Evolutionary conservation across 1,139 yeast species (phyloP), one percentile per base, ranked within the genome.

Genomic region (Taphrina betulina): DNA sequence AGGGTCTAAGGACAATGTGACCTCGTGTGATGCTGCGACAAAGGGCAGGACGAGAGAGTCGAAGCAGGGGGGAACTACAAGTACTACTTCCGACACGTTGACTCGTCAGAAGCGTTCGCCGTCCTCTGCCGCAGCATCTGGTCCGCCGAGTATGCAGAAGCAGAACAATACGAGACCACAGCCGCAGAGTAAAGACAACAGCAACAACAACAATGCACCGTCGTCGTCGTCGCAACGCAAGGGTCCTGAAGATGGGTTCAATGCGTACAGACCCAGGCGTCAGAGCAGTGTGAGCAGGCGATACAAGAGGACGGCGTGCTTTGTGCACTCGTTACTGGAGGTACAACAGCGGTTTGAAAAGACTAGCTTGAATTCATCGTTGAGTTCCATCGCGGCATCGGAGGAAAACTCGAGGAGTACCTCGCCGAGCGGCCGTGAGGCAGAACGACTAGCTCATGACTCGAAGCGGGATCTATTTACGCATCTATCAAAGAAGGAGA

Each of bases 401-500:
- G 48, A 43, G 14, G 38, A 36, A 7, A 20, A 36, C 12, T 43
- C 48, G 10, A 29, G 48, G 7, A 33, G 48, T 17, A 29, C 29
- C 12, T 43, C 48, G 1, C 22, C 7, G 2, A 31, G 38, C 20
- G 36, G 37, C 19, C 48, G 48, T 12, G 48, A 43, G 20, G 26
- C 17, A 17, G 48, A 43, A 20, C 17, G 48, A 5, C 48, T 31
- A 28, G 48, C 48, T n/a, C 29, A 29, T 7, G 48, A 43, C 20
- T 31, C 38, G 17, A 43, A 43, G 38, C 24, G 38, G 20, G 48
- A 43, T 23, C 31, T 43, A 22, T 43, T 43, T 16, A 43, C 48
- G 8, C 48, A 43, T 16, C 28, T 43, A n/a, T 43, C 71, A 56
- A 72, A 72, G 58, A 72, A 71, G 57, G 69, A 71, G 17, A 64